Evolutionary conservation across 2,329 filamentous ascomycete species (phyloP).

Genomic region (Talaromyces sp.): DNA sequence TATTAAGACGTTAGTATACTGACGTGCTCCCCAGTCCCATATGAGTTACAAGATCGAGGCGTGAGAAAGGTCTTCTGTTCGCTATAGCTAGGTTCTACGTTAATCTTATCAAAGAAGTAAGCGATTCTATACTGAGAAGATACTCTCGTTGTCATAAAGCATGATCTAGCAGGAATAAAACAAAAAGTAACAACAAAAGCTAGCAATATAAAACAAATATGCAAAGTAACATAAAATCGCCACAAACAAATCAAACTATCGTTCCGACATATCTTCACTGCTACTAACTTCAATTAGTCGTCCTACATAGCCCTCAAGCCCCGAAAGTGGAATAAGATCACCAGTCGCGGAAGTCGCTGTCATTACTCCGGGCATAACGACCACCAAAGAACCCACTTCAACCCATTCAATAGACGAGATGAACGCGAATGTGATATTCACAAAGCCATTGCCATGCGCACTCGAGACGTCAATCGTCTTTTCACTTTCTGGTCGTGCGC

Average conservation of each 20-base stretch:
- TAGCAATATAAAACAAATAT: neutral
- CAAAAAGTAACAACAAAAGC: neutral
- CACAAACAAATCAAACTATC: neutral
- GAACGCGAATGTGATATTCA: conserved; percentile 57
- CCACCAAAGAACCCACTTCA: conserved; percentile 55
- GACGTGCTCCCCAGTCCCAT: neutral
- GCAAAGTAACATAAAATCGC: neutral
- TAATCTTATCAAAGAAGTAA: neutral
- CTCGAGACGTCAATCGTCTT: conserved; percentile 28
- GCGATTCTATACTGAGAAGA: neutral
- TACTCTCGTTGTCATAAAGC: neutral
- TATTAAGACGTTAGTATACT: neutral
- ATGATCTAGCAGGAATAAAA: neutral
- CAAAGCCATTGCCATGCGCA: conserved; percentile 30
- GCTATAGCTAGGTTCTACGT: neutral
- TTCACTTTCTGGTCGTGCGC: conserved; percentile 27
- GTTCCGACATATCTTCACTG: conserved; percentile 73
- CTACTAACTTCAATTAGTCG: conserved; percentile 38
- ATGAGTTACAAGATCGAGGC: neutral
- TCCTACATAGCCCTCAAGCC: conserved; percentile 62
- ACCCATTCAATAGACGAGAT: conserved; percentile 59
- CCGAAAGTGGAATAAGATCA: conserved; percentile 50
- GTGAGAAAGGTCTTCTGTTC: neutral
- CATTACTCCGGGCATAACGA: conserved; percentile 60
- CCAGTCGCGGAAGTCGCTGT: conserved; percentile 48